Evolutionary conservation across 495 filamentous ascomycete species (phyloP).

Genomic region (Daldinia caldariorum): DNA sequence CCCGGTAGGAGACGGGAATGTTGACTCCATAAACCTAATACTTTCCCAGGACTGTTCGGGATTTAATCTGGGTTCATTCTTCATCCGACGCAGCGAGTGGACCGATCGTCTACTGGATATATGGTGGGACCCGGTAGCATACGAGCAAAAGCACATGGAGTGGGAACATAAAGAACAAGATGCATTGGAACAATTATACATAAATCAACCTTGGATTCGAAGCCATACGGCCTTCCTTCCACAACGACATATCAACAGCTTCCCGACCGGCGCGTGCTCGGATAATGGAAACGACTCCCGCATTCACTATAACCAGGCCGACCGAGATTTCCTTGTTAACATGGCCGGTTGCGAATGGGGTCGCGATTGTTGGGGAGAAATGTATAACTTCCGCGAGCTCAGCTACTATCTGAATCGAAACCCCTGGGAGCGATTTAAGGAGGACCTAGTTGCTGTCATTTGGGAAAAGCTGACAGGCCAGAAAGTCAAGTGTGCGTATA

Average conservation of each 20-base stretch:
- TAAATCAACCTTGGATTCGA: constrained; percentile 90
- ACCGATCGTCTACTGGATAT: constrained; percentile 91
- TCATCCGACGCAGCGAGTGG: constrained; percentile 84
- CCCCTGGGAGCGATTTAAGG: constrained; percentile 78
- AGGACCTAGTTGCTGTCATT: constrained; percentile 62
- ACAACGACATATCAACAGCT: constrained; percentile 93
- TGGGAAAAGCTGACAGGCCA: constrained; percentile 66
- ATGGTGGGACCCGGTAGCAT: constrained; percentile 98
- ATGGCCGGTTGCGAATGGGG: constrained; percentile 99
- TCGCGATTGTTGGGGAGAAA: constrained; percentile 96
- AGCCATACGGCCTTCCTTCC: constrained; percentile 88
- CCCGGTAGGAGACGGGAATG: constrained; percentile 75
- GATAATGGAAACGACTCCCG: constrained; percentile 75
- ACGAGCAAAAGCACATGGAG: constrained; percentile 99
- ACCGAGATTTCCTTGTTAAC: constrained; percentile 95
- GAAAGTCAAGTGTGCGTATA: constrained; percentile 60
- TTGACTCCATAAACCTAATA: constrained; percentile 82
- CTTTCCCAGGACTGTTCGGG: constrained; percentile 94
- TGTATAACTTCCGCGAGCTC: constrained; percentile 89
- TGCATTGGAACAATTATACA: constrained; percentile 91
- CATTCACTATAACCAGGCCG: constrained; percentile 86
- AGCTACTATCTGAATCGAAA: constrained; percentile 85
- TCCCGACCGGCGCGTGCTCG: constrained; percentile 85
- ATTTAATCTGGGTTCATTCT: constrained; percentile 97
- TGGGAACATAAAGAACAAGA: constrained; percentile 99